Evolutionary conservation across 257 asterid genomes (phyloP).

Genomic region (Nemophila menziesii): DNA sequence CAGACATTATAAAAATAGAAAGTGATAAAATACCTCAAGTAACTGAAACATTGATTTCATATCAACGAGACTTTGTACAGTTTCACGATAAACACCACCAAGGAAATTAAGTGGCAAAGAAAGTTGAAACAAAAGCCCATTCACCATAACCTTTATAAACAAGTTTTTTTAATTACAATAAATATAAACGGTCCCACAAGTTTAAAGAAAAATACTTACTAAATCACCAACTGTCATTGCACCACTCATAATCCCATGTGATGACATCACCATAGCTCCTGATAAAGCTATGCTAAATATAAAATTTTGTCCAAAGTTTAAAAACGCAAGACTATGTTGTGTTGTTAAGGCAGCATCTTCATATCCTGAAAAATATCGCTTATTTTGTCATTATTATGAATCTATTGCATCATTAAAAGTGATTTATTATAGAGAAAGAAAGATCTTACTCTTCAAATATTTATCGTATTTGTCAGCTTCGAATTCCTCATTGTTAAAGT

Average conservation of each 20-base stretch:
- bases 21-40: constrained; percentile 60
- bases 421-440: neutral
- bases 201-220: constrained; percentile 31
- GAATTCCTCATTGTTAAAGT: constrained; percentile 78
- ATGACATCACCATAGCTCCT: constrained; percentile 84
- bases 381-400: constrained; percentile 5
- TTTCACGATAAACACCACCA: constrained; percentile 93
- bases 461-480: constrained; percentile 90
- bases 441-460: constrained; percentile 68
- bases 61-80: constrained; percentile 81
- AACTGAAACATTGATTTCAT: constrained; percentile 96
- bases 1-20: constrained; percentile 1
- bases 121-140: constrained; percentile 91
- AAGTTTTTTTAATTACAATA: constrained; percentile 11
- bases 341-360: constrained; percentile 92
- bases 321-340: constrained; percentile 76
- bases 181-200: neutral
- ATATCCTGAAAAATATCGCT: constrained; percentile 53
- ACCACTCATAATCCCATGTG: constrained; percentile 77
- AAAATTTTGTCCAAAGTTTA: constrained; percentile 91
- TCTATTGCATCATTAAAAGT: constrained; percentile 3
- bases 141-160: constrained; percentile 75
- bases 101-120: constrained; percentile 96
- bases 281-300: constrained; percentile 83
- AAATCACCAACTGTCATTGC: constrained; percentile 94